A percentile compares a stretch with the other conserved stretches of the same genome.
Conservation (phyloP, 345 rosid species). For the Sapria himalayana region DNA sequence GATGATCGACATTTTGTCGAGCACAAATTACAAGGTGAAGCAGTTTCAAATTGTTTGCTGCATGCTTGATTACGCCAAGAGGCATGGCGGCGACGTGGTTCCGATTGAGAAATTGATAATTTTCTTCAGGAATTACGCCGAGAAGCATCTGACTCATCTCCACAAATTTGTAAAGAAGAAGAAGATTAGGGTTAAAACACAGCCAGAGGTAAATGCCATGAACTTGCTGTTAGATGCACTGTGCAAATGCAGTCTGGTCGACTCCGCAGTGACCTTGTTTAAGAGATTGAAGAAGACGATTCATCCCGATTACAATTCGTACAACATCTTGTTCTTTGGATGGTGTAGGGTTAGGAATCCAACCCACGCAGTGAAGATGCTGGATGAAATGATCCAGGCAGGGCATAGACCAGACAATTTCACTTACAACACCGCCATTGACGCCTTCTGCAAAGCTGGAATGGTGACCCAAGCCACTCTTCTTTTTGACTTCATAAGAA, state of each 20-base stretch:
- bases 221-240: constrained; percentile 67
- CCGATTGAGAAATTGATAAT: constrained; percentile 35
- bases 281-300: constrained; percentile 31
- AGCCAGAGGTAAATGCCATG: constrained; percentile 68
- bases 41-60: constrained; percentile 64
- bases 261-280: constrained; percentile 44
- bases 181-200: constrained; percentile 70
- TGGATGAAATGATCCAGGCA: constrained; percentile 66
- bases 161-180: constrained; percentile 79
- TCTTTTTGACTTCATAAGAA: constrained; percentile 69
- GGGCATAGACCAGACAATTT: constrained; percentile 68
- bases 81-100: constrained; percentile 26
- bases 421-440: constrained; percentile 68
- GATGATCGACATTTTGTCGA: constrained; percentile 66
- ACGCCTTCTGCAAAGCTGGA: constrained; percentile 63
- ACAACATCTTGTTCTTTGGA: constrained; percentile 65
- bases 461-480: constrained; percentile 60
- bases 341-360: constrained; percentile 84
- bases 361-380: constrained; percentile 35
- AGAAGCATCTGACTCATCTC: constrained; percentile 57
- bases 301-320: constrained; percentile 48
- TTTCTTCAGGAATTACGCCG: constrained; percentile 46
- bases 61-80: constrained; percentile 72
- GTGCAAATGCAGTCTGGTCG: constrained; percentile 64
- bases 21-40: constrained; percentile 60